Evolutionary conservation across 2,329 filamentous ascomycete species (phyloP), one percentile per base, ranked within the genome.

Genomic region (Phaeosphaeriaceae sp.): DNA sequence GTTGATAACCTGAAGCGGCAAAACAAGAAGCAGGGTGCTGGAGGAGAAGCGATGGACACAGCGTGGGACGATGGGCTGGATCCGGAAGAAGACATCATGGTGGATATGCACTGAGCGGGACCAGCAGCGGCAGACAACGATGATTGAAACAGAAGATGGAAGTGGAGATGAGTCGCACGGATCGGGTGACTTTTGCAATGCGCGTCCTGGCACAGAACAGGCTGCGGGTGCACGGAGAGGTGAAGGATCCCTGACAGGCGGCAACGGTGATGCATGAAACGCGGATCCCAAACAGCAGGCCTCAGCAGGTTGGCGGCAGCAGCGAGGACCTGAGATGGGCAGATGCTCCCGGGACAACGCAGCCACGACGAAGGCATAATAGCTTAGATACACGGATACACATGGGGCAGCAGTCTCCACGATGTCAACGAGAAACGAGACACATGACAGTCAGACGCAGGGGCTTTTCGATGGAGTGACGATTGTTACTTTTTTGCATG

Each of bases 1-100:
- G 77, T 88, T 30, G 84, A 87, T 46, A 80, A 80, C 52, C 59
- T 84, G 52, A 83, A 82, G 67, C 85, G 80, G 60, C 64, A 78
- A 59, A 82, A 78, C 66, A 79, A 80, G 74, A 78, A 79, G 53
- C 67, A 69, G 30, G 73, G 71, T n/a, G 68, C 69, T 8, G 54
- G 58, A 17, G 67, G 69, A 9, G 76, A 78, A 13, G 67, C 68
- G 1, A 78, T 78, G 77, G 77, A 78, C 49, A 72, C 70, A 23
- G 66, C 70, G 1, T 78, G 73, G 73, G 73, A 75, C 23, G 76
- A 74, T 19, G 64, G 66, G 7, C 58, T 71, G 2, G 74, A 75
- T 19, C 65, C 65, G 19, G 77, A 79, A 28, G 77, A 79, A 61
- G 77, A 79, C 52, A 74, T 79, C 35, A 79, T 79, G 77, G 69